Conservation (phyloP, 495 filamentous ascomycete genomes). For the Terfezia boudieri region DNA sequence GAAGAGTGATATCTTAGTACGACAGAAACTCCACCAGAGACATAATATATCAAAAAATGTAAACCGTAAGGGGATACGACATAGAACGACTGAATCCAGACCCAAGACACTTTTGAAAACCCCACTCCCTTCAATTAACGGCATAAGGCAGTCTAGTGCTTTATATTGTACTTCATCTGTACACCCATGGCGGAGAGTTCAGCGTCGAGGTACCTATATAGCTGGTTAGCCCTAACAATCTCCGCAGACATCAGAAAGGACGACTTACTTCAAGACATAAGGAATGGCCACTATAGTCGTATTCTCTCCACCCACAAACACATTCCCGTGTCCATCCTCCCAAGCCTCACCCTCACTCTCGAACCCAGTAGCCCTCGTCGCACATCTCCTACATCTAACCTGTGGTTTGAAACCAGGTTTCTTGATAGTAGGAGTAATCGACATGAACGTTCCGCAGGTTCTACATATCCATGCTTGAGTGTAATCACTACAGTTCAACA, state of each 20-base stretch:
- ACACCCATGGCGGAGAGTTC: slow-evolving; percentile 89
- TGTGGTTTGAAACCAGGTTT: slow-evolving; percentile 36
- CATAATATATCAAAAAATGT: no score
- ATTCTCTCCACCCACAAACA: slow-evolving; percentile 69
- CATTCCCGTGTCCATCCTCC: slow-evolving; percentile 69
- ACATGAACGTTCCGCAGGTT: slow-evolving; percentile 68
- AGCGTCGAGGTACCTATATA: slow-evolving; percentile 46
- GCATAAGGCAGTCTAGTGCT: not conserved
- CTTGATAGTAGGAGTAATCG: slow-evolving; percentile 48
- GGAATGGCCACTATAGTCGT: slow-evolving; percentile 82
- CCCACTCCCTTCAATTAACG: no score
- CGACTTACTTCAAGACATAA: slow-evolving; percentile 50
- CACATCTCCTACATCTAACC: slow-evolving; percentile 70
- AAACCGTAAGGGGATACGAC: no score
- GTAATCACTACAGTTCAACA: slow-evolving; percentile 92
- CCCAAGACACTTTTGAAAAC: no score
- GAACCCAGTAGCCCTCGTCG: slow-evolving; percentile 32
- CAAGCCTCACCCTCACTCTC: slow-evolving; percentile 50
- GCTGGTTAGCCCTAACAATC: not conserved
- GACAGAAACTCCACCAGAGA: no score
- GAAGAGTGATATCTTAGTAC: no score
- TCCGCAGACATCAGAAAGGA: not conserved
- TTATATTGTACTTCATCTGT: slow-evolving; percentile 68
- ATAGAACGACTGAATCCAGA: no score
- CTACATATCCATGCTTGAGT: slow-evolving; percentile 70